Evolutionary conservation across 257 asterid species (phyloP).

Genomic region (Nicotiana otophora): DNA sequence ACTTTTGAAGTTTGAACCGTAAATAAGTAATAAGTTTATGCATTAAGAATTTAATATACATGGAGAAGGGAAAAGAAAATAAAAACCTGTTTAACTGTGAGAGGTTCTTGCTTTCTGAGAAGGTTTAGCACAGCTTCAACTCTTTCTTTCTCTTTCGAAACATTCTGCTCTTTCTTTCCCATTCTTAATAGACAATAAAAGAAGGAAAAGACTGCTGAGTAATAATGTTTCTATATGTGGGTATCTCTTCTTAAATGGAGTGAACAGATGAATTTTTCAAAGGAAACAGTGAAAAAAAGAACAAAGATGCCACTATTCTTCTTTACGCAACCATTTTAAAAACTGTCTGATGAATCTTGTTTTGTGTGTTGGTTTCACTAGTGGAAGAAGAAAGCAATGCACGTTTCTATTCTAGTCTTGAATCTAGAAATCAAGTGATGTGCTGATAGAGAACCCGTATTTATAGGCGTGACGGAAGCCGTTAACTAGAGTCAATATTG

Average conservation of each 20-base stretch:
- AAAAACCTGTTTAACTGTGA: conserved; percentile 68
- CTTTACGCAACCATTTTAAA: conserved; percentile 68
- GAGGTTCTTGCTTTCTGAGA: conserved; percentile 69
- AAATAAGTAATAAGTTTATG: not conserved
- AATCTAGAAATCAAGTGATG: too few relatives aligned
- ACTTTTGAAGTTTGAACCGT: not conserved
- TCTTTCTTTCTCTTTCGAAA: conserved; percentile 46
- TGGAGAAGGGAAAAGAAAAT: not conserved
- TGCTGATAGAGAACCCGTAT: conserved; percentile 14
- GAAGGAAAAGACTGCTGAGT: not conserved
- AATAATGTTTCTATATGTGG: too few relatives aligned
- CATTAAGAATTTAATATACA: too few relatives aligned
- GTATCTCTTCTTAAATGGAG: not conserved
- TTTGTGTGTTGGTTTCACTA: not conserved
- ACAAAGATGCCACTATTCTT: conserved; percentile 52
- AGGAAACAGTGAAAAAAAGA: conserved; percentile 15
- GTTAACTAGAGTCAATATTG: too few relatives aligned
- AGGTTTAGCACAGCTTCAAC: conserved; percentile 60
- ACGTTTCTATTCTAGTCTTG: too few relatives aligned
- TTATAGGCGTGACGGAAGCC: conserved; percentile 47
- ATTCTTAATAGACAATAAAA: conserved; percentile 19
- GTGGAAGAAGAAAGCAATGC: too few relatives aligned
- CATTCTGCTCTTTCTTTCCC: conserved; percentile 59
- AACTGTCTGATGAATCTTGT: conserved; percentile 3
- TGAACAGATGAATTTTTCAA: conserved; percentile 16